These are phyloP conservation scores for Kockiozyma suomiensis DNA, from an alignment of 805 yeast species.

Conservation along the genomic window DNA sequence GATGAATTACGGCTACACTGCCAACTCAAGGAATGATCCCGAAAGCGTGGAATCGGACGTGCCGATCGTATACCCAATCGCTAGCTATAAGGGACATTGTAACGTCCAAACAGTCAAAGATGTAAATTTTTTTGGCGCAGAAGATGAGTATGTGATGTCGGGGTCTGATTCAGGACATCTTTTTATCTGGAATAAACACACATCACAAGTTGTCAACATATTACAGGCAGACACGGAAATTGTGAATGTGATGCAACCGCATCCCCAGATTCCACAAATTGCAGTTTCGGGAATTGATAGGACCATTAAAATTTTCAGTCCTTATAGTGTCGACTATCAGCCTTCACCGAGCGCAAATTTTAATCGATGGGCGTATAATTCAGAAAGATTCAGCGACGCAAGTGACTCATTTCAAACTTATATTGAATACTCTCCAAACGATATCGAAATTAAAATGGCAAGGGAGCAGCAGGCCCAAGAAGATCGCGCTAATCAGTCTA, in stretches of 20 bases:
- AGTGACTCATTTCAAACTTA: not conserved
- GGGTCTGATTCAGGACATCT: conserved; percentile 35
- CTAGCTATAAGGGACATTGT: conserved; percentile 22
- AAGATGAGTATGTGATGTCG: conserved; percentile 34
- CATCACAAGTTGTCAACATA: conserved; percentile 24
- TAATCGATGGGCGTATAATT: not conserved
- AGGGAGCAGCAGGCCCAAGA: not conserved
- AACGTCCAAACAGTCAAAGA: conserved; percentile 33
- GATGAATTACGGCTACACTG: not conserved
- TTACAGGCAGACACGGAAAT: conserved; percentile 28
- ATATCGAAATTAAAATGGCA: not conserved
- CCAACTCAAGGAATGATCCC: not conserved
- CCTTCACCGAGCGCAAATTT: not conserved
- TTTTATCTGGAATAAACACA: conserved; percentile 30
- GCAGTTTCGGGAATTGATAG: conserved; percentile 34
- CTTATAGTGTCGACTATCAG: conserved; percentile 24
- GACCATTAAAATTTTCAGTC: conserved; percentile 33
- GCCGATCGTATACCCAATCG: conserved; percentile 13
- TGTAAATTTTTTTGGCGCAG: conserved; percentile 31
- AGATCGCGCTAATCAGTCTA: not conserved
- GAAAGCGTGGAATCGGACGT: not conserved
- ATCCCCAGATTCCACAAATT: conserved; percentile 32
- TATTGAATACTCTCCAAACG: not conserved
- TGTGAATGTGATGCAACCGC: conserved; percentile 32
- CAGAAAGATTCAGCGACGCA: not conserved